Conservation (phyloP, 169 alveolate genomes). For the Miamiensis avidus region DNA sequence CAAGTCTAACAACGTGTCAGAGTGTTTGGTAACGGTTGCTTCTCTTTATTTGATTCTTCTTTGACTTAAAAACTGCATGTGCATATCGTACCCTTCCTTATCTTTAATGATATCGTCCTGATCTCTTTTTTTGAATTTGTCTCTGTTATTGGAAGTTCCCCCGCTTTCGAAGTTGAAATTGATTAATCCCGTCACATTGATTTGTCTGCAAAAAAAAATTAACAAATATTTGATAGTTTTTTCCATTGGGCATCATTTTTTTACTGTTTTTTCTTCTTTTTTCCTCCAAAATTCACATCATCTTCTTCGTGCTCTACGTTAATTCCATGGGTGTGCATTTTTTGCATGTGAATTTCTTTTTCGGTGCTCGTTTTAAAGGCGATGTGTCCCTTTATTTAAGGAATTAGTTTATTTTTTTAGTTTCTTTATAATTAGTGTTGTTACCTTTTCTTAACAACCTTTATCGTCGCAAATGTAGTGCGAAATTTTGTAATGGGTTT, state of each 20-base stretch:
- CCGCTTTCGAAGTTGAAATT: conserved; percentile 15
- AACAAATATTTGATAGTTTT: neutral
- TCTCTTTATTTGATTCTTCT: conserved; percentile 30
- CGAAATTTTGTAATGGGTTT: conserved; percentile 36
- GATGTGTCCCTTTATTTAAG: neutral
- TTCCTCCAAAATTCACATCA: neutral
- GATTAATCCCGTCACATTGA: conserved; percentile 1
- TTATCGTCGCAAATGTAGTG: conserved; percentile 41
- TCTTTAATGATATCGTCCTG: conserved; percentile 19
- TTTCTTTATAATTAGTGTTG: too few relatives aligned
- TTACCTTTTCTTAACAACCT: conserved; percentile 20
- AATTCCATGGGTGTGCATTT: neutral
- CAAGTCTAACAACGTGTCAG: conserved; percentile 31
- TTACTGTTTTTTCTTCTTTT: neutral
- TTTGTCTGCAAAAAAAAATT: neutral
- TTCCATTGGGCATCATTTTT: neutral
- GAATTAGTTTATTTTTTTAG: neutral
- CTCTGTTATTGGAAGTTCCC: neutral
- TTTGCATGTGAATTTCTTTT: conserved; percentile 25
- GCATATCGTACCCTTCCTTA: conserved; percentile 34
- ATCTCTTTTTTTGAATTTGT: neutral
- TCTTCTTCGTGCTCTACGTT: neutral
- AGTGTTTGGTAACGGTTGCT: conserved; percentile 18
- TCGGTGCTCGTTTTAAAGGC: conserved; percentile 31
- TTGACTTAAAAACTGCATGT: conserved; percentile 25